phyloP scores from a whole-genome alignment of 2,329 filamentous ascomycete species.

The Calonectria pseudoreteaudii region DNA sequence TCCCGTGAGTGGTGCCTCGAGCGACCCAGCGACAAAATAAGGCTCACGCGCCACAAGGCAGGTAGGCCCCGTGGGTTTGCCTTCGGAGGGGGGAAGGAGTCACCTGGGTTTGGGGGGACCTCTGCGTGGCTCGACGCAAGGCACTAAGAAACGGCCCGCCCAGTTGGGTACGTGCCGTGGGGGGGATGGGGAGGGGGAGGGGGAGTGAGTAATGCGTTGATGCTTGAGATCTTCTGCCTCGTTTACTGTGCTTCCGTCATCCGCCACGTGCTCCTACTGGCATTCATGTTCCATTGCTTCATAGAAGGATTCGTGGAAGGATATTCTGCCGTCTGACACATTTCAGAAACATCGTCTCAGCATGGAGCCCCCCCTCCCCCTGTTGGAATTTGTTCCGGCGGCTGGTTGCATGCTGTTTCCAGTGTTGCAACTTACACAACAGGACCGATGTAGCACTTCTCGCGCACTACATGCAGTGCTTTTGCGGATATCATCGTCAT shows the following conservation, averaged over 20 bases:
- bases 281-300: not conserved
- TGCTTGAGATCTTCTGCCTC: not conserved
- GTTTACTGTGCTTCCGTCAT: not conserved
- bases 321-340: not conserved
- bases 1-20: not conserved
- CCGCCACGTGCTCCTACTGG: not conserved
- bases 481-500: not conserved
- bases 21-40: not conserved
- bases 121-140: not conserved
- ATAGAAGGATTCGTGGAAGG: not conserved
- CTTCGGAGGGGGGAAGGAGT: not conserved
- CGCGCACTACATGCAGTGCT: too few relatives aligned
- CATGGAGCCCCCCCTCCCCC: not conserved
- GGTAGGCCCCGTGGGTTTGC: not conserved
- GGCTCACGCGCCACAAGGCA: conserved; percentile 5
- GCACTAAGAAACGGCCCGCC: not conserved
- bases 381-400: not conserved
- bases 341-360: not conserved
- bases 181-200: too few relatives aligned
- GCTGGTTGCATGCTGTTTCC: not conserved
- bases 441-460: not conserved
- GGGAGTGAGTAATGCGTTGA: not conserved
- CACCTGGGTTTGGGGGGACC: not conserved
- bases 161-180: not conserved
- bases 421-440: not conserved